Evolutionary conservation across 2,329 filamentous ascomycete genomes (phyloP).

Genomic region (Exophiala sp.): DNA sequence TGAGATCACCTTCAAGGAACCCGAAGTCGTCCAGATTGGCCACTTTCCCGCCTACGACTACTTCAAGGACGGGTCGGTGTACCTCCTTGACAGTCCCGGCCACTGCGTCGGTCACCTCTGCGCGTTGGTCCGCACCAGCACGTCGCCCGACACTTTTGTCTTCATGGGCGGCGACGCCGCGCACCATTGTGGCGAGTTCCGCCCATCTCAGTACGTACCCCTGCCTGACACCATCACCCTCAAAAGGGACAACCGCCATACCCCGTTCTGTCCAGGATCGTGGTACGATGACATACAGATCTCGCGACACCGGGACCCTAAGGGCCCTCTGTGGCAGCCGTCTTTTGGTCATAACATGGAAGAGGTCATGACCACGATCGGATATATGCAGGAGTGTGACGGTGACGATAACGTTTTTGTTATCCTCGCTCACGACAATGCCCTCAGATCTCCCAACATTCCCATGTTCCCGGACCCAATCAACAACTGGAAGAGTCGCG

Average conservation of each 20-base stretch:
- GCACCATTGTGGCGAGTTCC: constrained; percentile 39
- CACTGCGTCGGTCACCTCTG: constrained; percentile 47
- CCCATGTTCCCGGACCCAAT: constrained; percentile 31
- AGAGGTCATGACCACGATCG: constrained; percentile 24
- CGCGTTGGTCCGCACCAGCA: constrained; percentile 44
- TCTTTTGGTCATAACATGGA: constrained; percentile 30
- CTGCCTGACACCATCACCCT: constrained; percentile 32
- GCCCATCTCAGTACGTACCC: constrained; percentile 36
- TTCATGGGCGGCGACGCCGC: constrained; percentile 45
- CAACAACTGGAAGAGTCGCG: constrained; percentile 33
- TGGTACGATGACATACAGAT: constrained; percentile 10
- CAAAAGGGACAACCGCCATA: neutral
- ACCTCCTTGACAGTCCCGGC: constrained; percentile 48
- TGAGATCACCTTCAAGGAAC: constrained; percentile 23
- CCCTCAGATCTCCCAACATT: constrained; percentile 24
- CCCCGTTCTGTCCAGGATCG: constrained; percentile 6
- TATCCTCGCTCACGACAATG: constrained; percentile 33
- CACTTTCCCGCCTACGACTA: constrained; percentile 40
- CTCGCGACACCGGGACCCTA: constrained; percentile 5
- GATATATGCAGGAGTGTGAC: constrained; percentile 30
- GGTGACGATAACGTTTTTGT: constrained; percentile 32
- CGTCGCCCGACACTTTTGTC: constrained; percentile 37
- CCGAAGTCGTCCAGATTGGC: constrained; percentile 28
- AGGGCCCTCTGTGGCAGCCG: constrained; percentile 24
- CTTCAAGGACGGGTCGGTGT: constrained; percentile 39